Evolutionary conservation across 164 flowering plant species (phyloP), one percentile per base, ranked within the genome.

Genomic region (Litsea cubeba): DNA sequence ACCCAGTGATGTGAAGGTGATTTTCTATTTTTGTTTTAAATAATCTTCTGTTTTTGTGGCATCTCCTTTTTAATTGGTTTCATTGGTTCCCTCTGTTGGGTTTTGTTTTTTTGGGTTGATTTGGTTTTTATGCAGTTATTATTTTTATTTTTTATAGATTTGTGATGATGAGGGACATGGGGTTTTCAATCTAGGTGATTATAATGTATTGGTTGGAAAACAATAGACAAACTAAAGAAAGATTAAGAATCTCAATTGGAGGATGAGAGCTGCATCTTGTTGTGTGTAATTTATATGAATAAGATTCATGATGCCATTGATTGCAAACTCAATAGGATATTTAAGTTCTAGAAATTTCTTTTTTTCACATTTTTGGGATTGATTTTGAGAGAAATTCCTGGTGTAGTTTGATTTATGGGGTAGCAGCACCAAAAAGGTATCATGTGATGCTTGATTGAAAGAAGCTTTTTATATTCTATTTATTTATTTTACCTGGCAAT

Each of bases 1-100:
- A 65, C 82, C 94, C 12, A 81, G 72, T 76, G 93, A 90, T 79
- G 90, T 92, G 50, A 78, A 94, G 97, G 94, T 87, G 30, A 7
- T 30, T 17, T 30, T 30, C 46, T 17, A 3, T 25, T 18, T 23
- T 14, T 20, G 8, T 17, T 8, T 23, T 60, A 18, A 60, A 5
- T 18, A 60, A 23, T 23, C 22, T 23, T 18, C 63, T 60, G 11
- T 40, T 40, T 40, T 40, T 6, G 46, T 40, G 46, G 11, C 1
- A 30, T 30, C 5, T 30, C 6, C 58, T 51, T 51, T 17, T 51
- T 2, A 51, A 15, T 51, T 17, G 17, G 58, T 2, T 51, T 54
- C n/a, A 15, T 54, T 54, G 60, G n/a, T 54, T 54, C 60, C 46
- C n/a, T 54, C 60, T 54, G 60, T 17, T 54, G 5, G 17, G 60